A percentile compares a stretch with the other conserved stretches of the same genome.
Conservation (phyloP, 495 filamentous ascomycete species). For the Aspergillus funiculosus region DNA sequence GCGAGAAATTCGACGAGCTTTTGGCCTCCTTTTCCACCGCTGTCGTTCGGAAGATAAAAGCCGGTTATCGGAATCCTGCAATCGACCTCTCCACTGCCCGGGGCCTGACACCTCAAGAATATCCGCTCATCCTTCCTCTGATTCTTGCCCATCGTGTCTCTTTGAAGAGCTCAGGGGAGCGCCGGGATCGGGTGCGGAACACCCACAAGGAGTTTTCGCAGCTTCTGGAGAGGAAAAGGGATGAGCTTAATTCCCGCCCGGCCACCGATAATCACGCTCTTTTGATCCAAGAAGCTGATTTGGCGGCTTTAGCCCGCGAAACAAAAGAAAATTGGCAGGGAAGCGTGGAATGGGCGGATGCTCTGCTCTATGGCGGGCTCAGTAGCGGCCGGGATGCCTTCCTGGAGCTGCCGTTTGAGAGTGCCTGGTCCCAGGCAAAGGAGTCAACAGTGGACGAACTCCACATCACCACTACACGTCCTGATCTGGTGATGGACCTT, state of each 20-base stretch:
- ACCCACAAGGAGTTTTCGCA: conserved; percentile 59
- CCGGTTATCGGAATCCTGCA: conserved; percentile 37
- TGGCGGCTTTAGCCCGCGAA: conserved; percentile 35
- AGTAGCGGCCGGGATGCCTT: conserved; percentile 54
- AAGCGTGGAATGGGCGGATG: conserved; percentile 60
- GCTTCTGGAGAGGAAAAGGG: conserved; percentile 49
- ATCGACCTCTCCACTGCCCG: conserved; percentile 58
- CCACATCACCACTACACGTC: conserved; percentile 27
- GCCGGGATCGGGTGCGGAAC: conserved; percentile 26
- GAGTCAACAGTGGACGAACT: conserved; percentile 48
- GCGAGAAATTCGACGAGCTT: conserved; percentile 73
- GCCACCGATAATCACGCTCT: conserved; percentile 8
- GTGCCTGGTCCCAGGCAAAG: conserved; percentile 59
- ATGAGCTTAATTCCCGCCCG: conserved; percentile 36
- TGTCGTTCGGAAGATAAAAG: conserved; percentile 60
- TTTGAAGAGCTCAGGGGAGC: conserved; percentile 45
- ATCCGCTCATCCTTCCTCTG: conserved; percentile 56
- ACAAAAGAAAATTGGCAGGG: conserved; percentile 71
- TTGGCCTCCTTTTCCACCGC: conserved; percentile 72
- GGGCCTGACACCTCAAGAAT: conserved; percentile 53
- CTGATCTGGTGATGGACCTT: conserved; percentile 52
- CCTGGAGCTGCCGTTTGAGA: conserved; percentile 56
- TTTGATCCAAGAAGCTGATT: conserved; percentile 36
- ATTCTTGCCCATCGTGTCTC: conserved; percentile 67
- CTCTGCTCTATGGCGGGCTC: conserved; percentile 59